Base-by-base conservation (phyloP, 2,329 filamentous ascomycete species). In the Bertia moriformis region DNA sequence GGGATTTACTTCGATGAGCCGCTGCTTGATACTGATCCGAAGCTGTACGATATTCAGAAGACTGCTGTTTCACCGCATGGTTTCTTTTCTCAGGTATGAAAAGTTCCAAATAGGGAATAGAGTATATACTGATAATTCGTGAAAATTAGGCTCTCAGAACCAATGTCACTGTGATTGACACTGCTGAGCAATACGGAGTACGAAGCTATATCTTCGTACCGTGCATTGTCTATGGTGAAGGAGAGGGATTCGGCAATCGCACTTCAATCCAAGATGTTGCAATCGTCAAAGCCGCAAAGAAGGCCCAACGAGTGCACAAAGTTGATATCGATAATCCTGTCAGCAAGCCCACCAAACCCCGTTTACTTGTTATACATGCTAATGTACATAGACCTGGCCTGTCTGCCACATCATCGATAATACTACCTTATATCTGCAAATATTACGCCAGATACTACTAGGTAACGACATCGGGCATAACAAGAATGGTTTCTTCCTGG, bases 321-420 rank as follows among this genome's bases (percentile, higher is more conserved):
- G n/a, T n/a, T n/a, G n/a, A n/a, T n/a, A n/a, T n/a, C n/a, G n/a
- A n/a, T n/a, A n/a, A n/a, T n/a, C n/a, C n/a, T n/a, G n/a, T n/a
- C n/a, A n/a, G n/a, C 4, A 13, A 13, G n/a, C 10, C 20, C 38
- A 42, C 37, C 40, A 37, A 40, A 42, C 20, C 7, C 15, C 14
- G 12, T n/a, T 29, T 27, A 3, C 33, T 14, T 3, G 4, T 7
- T 10, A 18, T 15, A 19, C 29, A n/a, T n/a, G n/a, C n/a, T n/a
- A n/a, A n/a, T n/a, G n/a, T n/a, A 14, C 33, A 14, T 36, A 67
- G 61, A 55, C 51, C 1, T 73, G 69, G 69, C 69, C 69, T 0
- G 68, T 73, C 4, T 68, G 62, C 41, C 66, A 73, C 40, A 47
- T 73, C 3, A 7, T 47, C 0, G 69, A 73, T 41, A 73, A 60